These are phyloP conservation scores for Teratosphaeria destructans DNA, from an alignment of 2,329 filamentous ascomycete genomes.

Conservation along the genomic window DNA sequence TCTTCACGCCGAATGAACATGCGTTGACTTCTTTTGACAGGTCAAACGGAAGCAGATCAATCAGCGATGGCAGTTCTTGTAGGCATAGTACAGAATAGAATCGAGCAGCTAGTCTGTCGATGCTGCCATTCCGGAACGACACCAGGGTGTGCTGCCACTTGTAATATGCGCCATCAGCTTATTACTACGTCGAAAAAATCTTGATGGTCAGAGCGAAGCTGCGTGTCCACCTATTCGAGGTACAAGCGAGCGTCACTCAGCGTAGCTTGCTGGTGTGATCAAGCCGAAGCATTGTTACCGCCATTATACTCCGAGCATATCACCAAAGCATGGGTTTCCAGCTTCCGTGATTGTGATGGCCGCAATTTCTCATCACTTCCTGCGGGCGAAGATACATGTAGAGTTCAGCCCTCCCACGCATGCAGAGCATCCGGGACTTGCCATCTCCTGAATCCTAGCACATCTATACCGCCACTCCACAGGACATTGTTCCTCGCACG, in stretches of 20 bases:
- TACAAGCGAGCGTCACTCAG: too few species aligned
- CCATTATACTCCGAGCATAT: too few species aligned
- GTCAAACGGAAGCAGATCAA: slow-evolving; percentile 57
- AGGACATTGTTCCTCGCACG: not conserved
- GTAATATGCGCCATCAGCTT: not conserved
- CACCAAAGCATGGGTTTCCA: too few species aligned
- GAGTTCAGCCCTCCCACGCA: not conserved
- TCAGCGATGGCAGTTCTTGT: slow-evolving; percentile 45
- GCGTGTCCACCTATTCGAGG: too few species aligned
- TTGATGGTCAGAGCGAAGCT: too few species aligned
- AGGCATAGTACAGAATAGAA: not conserved
- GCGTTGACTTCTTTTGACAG: slow-evolving; percentile 24
- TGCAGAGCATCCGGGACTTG: not conserved
- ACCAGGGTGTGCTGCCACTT: not conserved
- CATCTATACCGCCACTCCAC: not conserved
- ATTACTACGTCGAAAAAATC: not conserved
- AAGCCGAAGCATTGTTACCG: too few species aligned
- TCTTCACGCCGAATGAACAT: not conserved
- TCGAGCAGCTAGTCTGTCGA: not conserved
- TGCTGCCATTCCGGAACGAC: not conserved
- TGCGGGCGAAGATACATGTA: too few species aligned
- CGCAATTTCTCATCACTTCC: too few species aligned
- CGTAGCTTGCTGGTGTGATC: too few species aligned
- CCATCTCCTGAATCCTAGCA: not conserved
- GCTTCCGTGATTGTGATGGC: too few species aligned